Evolutionary conservation across 768 basidiomycete species (phyloP).

Genomic region (Boletus insuetus): DNA sequence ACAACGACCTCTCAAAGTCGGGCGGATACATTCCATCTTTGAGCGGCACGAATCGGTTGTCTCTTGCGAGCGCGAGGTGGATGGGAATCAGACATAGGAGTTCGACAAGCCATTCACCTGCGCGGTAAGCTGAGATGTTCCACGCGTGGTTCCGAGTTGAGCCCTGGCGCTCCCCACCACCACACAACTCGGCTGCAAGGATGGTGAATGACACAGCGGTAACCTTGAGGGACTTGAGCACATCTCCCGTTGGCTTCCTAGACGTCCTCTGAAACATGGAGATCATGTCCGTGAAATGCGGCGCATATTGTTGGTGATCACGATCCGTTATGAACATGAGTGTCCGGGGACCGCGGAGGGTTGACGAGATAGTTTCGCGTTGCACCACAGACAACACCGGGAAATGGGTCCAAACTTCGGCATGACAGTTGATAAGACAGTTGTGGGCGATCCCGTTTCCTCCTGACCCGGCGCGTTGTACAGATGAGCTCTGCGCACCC

Average conservation of each 20-base stretch:
- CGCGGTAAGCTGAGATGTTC: conserved; percentile 38
- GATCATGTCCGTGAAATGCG: conserved; percentile 46
- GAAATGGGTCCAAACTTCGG: conserved; percentile 59
- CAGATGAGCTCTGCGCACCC: conserved; percentile 19
- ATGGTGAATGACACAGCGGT: conserved; percentile 27
- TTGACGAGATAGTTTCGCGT: too few relatives aligned
- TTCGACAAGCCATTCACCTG: conserved; percentile 63
- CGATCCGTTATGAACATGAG: conserved; percentile 45
- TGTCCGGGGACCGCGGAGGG: conserved; percentile 29
- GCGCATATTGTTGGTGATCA: conserved; percentile 33
- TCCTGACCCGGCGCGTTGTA: conserved; percentile 1
- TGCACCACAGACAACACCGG: conserved; percentile 56
- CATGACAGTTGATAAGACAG: conserved; percentile 51
- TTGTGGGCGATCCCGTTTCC: conserved; percentile 42
- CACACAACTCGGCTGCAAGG: conserved; percentile 19
- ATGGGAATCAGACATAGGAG: conserved; percentile 61
- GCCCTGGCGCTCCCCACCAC: background rate
- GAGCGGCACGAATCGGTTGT: conserved; percentile 58
- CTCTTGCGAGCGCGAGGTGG: conserved; percentile 55
- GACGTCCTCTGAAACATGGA: conserved; percentile 45
- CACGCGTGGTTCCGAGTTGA: conserved; percentile 7
- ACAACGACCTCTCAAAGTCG: conserved; percentile 15
- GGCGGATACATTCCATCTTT: conserved; percentile 54
- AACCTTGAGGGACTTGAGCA: conserved; percentile 38
- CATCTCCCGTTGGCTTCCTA: conserved; percentile 48